Conservation (phyloP, 2,329 filamentous ascomycete species). For the Exophiala bonariae region DNA sequence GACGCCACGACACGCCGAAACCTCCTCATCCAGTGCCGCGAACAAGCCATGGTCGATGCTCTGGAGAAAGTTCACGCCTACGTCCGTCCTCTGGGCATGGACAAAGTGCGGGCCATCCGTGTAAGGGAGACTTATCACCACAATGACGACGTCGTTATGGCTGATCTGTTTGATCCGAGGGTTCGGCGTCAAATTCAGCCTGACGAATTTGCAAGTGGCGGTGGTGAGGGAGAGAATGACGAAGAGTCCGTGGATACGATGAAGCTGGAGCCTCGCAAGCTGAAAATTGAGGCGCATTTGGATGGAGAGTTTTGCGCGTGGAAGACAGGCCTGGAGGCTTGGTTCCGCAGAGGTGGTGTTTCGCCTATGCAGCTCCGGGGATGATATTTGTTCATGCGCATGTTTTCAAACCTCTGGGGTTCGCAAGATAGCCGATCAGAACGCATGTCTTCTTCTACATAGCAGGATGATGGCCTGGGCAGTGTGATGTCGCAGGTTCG, state of each 20-base stretch:
- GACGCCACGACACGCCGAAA: constrained; percentile 5
- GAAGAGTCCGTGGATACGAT: constrained; percentile 1
- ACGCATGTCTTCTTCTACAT: no score
- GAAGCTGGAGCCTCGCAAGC: constrained; percentile 7
- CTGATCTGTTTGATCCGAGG: neutral
- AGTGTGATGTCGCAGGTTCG: no score
- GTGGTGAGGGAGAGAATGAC: neutral
- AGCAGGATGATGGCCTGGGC: no score
- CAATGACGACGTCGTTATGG: constrained; percentile 1
- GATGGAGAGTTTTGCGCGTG: constrained; percentile 14
- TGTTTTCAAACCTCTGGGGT: no score
- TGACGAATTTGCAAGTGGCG: neutral
- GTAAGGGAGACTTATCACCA: neutral
- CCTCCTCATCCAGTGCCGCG: neutral
- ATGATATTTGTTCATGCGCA: no score
- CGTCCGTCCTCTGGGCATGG: constrained; percentile 11
- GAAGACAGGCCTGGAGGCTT: constrained; percentile 14
- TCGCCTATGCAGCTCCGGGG: neutral
- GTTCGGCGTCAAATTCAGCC: no score
- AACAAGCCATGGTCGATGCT: constrained; percentile 11
- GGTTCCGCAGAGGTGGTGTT: constrained; percentile 12
- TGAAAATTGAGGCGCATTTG: constrained; percentile 10
- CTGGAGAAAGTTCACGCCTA: constrained; percentile 14
- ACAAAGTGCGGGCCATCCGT: constrained; percentile 12
- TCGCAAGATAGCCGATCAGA: no score